Evolutionary conservation across 1,284 basidiomycete genomes (phyloP).

Genomic region (Cutaneotrichosporon sp.): DNA sequence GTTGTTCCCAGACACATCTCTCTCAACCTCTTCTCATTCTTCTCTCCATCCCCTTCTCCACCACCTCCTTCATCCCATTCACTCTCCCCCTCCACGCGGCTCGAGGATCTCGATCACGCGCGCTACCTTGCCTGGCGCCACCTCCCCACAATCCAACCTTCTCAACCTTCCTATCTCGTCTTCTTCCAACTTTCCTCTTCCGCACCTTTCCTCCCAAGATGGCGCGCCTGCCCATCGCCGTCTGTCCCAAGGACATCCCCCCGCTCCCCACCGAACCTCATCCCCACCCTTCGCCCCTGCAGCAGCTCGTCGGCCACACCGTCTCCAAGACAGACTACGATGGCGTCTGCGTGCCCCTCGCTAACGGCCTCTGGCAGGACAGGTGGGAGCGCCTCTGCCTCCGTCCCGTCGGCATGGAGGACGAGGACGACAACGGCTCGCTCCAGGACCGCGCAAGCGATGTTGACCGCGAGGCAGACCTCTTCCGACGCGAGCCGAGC

Average conservation of each 20-base stretch:
- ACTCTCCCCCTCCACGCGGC: background rate
- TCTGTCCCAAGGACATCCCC: constrained; percentile 35
- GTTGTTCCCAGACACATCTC: no score
- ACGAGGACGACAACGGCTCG: constrained; percentile 51
- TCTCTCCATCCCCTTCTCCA: no score
- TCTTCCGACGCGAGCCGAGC: constrained; percentile 79
- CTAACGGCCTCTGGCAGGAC: constrained; percentile 80
- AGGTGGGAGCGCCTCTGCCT: constrained; percentile 90
- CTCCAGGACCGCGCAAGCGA: constrained; percentile 3
- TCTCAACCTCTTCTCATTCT: no score
- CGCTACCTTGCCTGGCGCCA: background rate
- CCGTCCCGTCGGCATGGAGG: constrained; percentile 54
- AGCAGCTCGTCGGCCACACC: constrained; percentile 38
- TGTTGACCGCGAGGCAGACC: constrained; percentile 75
- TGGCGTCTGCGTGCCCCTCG: constrained; percentile 74
- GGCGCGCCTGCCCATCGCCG: constrained; percentile 37
- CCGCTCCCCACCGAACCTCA: constrained; percentile 37
- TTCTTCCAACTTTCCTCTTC: background rate
- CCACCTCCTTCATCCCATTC: background rate
- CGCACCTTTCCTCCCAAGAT: background rate
- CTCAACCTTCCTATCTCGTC: background rate
- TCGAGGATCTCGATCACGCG: no score
- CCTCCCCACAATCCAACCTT: background rate
- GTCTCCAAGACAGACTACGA: constrained; percentile 56
- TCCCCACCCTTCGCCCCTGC: constrained; percentile 44